These are phyloP conservation scores for Nepenthes mirabilis DNA, from an alignment of 148 eudicot genomes.

Conservation along the genomic window DNA sequence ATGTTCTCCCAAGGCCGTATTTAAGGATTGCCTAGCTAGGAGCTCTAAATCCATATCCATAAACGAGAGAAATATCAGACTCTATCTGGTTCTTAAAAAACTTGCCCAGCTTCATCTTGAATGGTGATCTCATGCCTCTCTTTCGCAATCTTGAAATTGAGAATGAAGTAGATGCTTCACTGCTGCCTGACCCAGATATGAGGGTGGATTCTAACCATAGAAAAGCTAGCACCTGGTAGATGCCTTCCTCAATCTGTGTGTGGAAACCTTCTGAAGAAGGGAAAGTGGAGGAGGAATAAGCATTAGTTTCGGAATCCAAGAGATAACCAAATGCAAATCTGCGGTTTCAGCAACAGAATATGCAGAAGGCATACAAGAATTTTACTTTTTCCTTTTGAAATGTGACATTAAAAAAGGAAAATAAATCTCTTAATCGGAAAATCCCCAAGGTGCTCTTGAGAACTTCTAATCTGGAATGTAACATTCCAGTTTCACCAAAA, in stretches of 20 bases:
- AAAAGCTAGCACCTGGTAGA: constrained; percentile 65
- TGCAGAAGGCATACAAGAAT: no score
- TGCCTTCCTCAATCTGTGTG: constrained; percentile 81
- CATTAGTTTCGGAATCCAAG: background rate
- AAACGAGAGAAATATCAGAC: constrained; percentile 56
- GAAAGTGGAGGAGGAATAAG: background rate
- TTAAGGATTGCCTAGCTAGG: constrained; percentile 52
- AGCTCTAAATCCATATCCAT: constrained; percentile 71
- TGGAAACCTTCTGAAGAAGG: constrained; percentile 35
- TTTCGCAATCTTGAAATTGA: constrained; percentile 22
- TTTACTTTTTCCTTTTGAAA: no score
- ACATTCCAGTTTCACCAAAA: no score
- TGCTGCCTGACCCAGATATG: constrained; percentile 19
- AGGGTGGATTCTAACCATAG: constrained; percentile 62
- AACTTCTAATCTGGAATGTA: no score
- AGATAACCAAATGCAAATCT: background rate
- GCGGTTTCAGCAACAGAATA: no score
- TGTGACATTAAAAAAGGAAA: no score
- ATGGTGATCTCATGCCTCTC: constrained; percentile 40
- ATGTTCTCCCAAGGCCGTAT: constrained; percentile 50
- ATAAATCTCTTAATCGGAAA: no score
- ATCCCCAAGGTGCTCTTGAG: no score
- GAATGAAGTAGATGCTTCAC: constrained; percentile 27
- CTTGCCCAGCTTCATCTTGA: constrained; percentile 54
- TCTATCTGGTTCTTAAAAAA: constrained; percentile 80